These are phyloP conservation scores for Debaryomyces fabryi DNA, from an alignment of 1,139 yeast genomes.

Conservation along the genomic window DNA sequence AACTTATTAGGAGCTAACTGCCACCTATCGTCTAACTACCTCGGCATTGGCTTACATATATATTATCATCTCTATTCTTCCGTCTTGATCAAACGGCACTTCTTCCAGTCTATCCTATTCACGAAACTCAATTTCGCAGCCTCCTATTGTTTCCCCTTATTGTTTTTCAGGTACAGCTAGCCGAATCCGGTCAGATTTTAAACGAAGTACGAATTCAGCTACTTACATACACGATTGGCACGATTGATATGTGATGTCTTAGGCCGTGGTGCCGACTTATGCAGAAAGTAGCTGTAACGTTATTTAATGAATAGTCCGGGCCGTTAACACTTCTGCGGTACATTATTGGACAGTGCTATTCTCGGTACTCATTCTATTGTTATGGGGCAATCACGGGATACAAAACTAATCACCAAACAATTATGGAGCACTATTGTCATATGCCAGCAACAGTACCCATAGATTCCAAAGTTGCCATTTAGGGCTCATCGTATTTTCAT, in stretches of 20 bases:
- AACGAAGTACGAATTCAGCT: conserved; percentile 1
- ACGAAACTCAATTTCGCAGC: neutral
- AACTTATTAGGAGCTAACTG: neutral
- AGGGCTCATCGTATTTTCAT: neutral
- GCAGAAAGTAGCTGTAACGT: neutral
- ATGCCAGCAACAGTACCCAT: neutral
- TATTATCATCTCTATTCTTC: neutral
- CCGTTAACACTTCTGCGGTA: neutral
- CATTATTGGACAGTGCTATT: neutral
- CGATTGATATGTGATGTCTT: neutral
- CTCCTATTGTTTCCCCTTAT: conserved; percentile 1
- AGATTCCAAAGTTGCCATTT: neutral
- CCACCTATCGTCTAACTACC: neutral
- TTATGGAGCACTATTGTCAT: neutral
- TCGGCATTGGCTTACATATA: neutral
- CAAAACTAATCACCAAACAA: neutral
- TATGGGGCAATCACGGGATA: neutral
- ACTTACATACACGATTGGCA: neutral
- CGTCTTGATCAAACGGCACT: neutral
- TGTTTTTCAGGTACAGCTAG: neutral
- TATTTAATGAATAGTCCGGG: neutral
- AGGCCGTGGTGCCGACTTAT: neutral
- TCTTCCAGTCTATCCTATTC: neutral
- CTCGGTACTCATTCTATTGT: neutral
- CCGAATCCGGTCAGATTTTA: neutral